Conservation (phyloP, 495 filamentous ascomycete species). For the Hapsidospora chrysogenum region DNA sequence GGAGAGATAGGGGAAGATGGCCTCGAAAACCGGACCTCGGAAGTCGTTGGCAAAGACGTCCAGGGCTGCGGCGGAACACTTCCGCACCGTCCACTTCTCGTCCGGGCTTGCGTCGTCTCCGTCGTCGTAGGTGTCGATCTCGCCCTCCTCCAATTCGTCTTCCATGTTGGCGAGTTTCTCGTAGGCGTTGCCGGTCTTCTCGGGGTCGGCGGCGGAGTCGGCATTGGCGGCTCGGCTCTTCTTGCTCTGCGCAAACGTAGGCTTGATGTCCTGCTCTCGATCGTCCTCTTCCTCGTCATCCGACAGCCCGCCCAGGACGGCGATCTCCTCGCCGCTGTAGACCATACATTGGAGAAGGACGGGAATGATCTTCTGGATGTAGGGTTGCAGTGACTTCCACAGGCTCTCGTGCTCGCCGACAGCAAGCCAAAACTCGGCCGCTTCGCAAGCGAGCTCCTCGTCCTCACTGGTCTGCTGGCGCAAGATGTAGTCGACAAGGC, state of each 20-base stretch:
- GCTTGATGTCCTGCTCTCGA: conserved; percentile 78
- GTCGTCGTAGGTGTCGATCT: conserved; percentile 63
- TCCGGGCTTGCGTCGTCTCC: conserved; percentile 65
- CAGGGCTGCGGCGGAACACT: conserved; percentile 91
- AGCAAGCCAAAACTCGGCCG: conserved; percentile 94
- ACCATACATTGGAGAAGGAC: conserved; percentile 91
- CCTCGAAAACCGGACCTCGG: conserved; percentile 70
- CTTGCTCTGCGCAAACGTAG: conserved; percentile 67
- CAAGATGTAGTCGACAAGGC: conserved; percentile 85
- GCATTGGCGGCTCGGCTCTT: conserved; percentile 30
- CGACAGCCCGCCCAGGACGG: conserved; percentile 60
- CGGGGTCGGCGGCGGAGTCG: conserved; percentile 36
- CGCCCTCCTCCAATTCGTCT: conserved; percentile 77
- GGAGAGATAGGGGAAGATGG: conserved; percentile 82
- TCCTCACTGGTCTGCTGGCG: conserved; percentile 79
- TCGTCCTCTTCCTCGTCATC: conserved; percentile 92
- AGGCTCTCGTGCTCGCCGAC: conserved; percentile 75
- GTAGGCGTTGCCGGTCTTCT: conserved; percentile 28
- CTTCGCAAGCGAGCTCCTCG: conserved; percentile 82
- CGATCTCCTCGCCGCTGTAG: conserved; percentile 85
- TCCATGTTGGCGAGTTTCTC: conserved; percentile 36
- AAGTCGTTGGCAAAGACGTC: conserved; percentile 91
- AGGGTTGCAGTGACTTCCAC: conserved; percentile 53
- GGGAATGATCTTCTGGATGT: conserved; percentile 73
- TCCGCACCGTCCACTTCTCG: conserved; percentile 88